These are phyloP conservation scores for Rhodotorula toruloides DNA, from an alignment of 768 basidiomycete species.

Conservation along the genomic window DNA sequence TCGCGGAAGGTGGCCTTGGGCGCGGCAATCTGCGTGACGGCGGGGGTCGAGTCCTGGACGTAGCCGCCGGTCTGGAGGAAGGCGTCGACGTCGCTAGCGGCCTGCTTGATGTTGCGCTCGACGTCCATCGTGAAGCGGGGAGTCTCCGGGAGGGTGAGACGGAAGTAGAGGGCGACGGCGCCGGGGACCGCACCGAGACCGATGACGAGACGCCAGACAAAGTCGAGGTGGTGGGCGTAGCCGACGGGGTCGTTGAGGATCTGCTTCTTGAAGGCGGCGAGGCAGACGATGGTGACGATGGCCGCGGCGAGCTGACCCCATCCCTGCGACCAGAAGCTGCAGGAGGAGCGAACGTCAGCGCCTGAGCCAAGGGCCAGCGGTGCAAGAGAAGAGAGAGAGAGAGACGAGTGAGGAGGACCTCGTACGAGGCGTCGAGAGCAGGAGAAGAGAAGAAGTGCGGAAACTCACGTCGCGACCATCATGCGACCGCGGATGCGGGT, in stretches of 20 bases:
- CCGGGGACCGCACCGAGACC: slow-evolving; percentile 69
- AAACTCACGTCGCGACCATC: slow-evolving; percentile 5
- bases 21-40: slow-evolving; percentile 59
- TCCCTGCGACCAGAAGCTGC: slow-evolving; percentile 54
- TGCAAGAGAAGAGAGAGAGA: slow-evolving; percentile 41
- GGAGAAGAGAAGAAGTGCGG: slow-evolving; percentile 44
- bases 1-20: slow-evolving; percentile 66
- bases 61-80: slow-evolving; percentile 51
- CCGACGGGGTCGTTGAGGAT: slow-evolving; percentile 61
- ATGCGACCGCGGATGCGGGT: slow-evolving; percentile 59
- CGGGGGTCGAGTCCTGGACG: slow-evolving; percentile 49
- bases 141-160: slow-evolving; percentile 64
- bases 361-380: no score
- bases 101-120: slow-evolving; percentile 43
- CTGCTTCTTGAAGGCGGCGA: slow-evolving; percentile 60
- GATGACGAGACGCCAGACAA: slow-evolving; percentile 68
- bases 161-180: slow-evolving; percentile 68
- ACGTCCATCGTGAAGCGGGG: slow-evolving; percentile 44
- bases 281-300: slow-evolving; percentile 60
- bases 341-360: slow-evolving; percentile 49
- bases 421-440: background rate
- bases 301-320: slow-evolving; percentile 68
- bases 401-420: background rate
- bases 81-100: slow-evolving; percentile 30
- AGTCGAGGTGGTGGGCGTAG: slow-evolving; percentile 55